These are phyloP conservation scores for Astrothelium subdiscretum DNA, from an alignment of 495 filamentous ascomycete species.

Conservation along the genomic window DNA sequence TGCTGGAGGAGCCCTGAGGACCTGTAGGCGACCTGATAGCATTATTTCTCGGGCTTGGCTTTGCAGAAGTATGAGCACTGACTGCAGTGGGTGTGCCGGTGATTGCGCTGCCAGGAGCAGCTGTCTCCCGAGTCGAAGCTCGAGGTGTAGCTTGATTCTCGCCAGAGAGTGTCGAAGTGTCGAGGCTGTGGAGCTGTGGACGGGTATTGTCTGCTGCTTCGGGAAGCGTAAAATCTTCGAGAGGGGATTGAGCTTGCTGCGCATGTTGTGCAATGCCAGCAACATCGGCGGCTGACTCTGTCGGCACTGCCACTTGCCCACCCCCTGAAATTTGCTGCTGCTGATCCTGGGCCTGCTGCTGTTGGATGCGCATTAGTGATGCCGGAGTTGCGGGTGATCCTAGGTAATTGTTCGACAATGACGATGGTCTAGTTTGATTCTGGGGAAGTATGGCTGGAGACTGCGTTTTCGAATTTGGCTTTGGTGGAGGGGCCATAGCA, in stretches of 20 bases:
- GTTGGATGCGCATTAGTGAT: conserved; percentile 21
- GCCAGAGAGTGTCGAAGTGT: conserved; percentile 9
- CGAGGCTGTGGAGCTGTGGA: conserved; percentile 11
- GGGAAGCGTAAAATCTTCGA: conserved; percentile 30
- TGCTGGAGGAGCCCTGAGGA: not conserved
- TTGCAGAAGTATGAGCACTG: conserved; percentile 8
- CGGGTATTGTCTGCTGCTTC: conserved; percentile 19
- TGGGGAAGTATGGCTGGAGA: conserved; percentile 39
- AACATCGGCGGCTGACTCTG: not conserved
- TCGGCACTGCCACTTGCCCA: no score
- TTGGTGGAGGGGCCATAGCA: conserved; percentile 60
- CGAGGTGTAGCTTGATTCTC: conserved; percentile 21
- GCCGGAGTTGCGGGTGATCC: conserved; percentile 25
- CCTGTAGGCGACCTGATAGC: conserved; percentile 17
- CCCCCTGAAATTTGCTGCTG: no score
- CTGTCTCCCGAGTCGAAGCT: conserved; percentile 23
- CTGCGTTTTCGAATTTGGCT: conserved; percentile 35
- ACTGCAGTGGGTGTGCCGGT: conserved; percentile 10
- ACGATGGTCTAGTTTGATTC: conserved; percentile 6
- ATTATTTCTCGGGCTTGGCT: conserved; percentile 15
- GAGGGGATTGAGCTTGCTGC: not conserved
- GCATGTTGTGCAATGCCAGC: not conserved
- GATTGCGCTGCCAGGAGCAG: conserved; percentile 19
- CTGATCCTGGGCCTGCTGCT: no score
- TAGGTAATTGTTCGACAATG: not conserved